Evolutionary conservation across 192 early-diverging fungal genomes (phyloP).

Genomic region (Rhizoclosmatium globosum): DNA sequence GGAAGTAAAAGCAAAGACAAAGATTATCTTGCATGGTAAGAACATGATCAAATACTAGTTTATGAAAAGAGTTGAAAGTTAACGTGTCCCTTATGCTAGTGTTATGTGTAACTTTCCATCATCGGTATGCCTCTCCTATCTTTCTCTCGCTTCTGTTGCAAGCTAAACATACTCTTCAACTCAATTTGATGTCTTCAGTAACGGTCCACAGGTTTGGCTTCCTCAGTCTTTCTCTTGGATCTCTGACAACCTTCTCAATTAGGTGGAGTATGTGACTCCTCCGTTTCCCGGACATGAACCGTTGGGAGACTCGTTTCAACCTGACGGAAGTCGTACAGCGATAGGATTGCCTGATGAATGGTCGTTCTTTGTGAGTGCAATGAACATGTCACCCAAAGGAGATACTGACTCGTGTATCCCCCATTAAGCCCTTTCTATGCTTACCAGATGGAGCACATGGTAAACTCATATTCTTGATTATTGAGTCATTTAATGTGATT

Average conservation of each 20-base stretch:
- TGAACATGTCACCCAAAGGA: no score
- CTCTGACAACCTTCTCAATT: background rate
- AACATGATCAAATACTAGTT: background rate
- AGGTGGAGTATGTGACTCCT: slow-evolving; percentile 59
- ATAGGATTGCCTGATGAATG: slow-evolving; percentile 80
- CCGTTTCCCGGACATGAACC: slow-evolving; percentile 51
- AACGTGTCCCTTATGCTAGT: slow-evolving; percentile 35
- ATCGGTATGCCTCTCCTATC: slow-evolving; percentile 42
- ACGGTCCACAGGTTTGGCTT: slow-evolving; percentile 54
- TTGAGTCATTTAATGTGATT: background rate
- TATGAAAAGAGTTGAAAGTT: background rate
- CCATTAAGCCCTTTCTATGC: slow-evolving; percentile 72
- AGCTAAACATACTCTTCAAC: background rate
- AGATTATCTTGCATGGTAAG: slow-evolving; percentile 1
- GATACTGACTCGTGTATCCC: no score
- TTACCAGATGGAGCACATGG: slow-evolving; percentile 85
- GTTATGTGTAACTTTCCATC: slow-evolving; percentile 60
- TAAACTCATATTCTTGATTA: background rate
- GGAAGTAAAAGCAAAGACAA: background rate
- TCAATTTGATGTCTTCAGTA: slow-evolving; percentile 37
- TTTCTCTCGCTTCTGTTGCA: background rate
- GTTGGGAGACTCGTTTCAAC: slow-evolving; percentile 19
- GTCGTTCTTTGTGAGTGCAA: slow-evolving; percentile 66
- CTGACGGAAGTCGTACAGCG: slow-evolving; percentile 37
- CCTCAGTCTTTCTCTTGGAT: background rate